Base-by-base conservation (phyloP, 2,329 filamentous ascomycete genomes). In the Xylaria sp. region DNA sequence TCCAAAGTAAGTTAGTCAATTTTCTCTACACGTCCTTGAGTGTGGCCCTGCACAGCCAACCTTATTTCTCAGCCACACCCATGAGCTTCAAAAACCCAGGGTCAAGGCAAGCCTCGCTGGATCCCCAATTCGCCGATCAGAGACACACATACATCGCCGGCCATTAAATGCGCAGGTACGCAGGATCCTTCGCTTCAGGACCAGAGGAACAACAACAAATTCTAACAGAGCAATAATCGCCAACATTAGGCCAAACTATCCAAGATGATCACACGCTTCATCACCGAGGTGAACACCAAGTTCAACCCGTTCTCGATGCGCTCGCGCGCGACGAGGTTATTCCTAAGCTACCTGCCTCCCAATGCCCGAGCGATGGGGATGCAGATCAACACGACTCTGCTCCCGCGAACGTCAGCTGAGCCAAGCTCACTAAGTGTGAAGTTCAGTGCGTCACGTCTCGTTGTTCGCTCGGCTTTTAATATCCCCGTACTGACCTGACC, bases 231-330 rank as follows among this genome's bases (percentile, higher is more conserved):
- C 2, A 41, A n/a, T 54, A 66, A 54, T 13, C n/a, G 4, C n/a
- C 20, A 23, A 8, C 25, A 46, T 12, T 25, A 65, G 63, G 46
- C 28, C 28, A 5, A 44, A 39, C 20, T 39, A 39, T 25, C 51
- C 69, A 73, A 57, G 52, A 96, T 96, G 93, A 93, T 96, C 70
- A 95, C 92, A 69, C 90, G 91, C 79, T 96, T 93, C 84, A 88
- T 97, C 81, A 95, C 94, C 80, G 89, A 94, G 80, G 90, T 98
- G 76, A 90, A 94, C 77, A 91, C 94, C 73, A 90, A 89, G 80
- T 98, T 98, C 89, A 97, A 97, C 83, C 95, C 96, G 48, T 98
- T 98, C 88, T 92, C 90, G 34, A 83, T 87, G 28, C 86, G 88
- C 79, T 90, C 93, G 71, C 94, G 94, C 78, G 91, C 94, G 28